Evolutionary conservation across 805 yeast genomes (phyloP).

Genomic region (Lachancea dasiensis): DNA sequence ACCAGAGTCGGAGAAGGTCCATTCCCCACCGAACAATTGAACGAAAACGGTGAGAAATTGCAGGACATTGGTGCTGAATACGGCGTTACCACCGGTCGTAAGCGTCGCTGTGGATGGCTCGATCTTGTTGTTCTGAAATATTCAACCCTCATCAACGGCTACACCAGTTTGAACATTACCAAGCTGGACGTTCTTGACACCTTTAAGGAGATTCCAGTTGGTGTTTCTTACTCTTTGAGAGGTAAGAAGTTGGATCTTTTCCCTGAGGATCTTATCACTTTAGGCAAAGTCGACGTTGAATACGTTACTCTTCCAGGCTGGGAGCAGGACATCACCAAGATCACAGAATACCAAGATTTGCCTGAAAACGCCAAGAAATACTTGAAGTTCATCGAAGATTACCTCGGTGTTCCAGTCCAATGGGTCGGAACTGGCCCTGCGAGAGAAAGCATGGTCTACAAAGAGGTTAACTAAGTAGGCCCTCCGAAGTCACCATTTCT

Average conservation of each 20-base stretch:
- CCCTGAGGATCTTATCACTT: slow-evolving; percentile 84
- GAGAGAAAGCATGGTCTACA: slow-evolving; percentile 84
- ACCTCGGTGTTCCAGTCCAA: slow-evolving; percentile 73
- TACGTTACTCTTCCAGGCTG: slow-evolving; percentile 93
- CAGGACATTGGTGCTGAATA: slow-evolving; percentile 91
- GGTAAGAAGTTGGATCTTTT: slow-evolving; percentile 72
- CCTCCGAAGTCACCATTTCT: background rate
- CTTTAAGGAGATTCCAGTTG: slow-evolving; percentile 83
- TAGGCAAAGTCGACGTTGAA: slow-evolving; percentile 88
- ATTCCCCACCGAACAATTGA: slow-evolving; percentile 95
- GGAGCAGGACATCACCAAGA: slow-evolving; percentile 73
- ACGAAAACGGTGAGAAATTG: slow-evolving; percentile 76
- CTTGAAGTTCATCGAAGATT: slow-evolving; percentile 80
- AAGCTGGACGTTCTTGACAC: slow-evolving; percentile 92
- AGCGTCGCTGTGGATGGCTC: slow-evolving; percentile 99
- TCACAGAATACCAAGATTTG: slow-evolving; percentile 65
- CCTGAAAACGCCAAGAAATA: slow-evolving; percentile 86
- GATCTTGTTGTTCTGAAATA: slow-evolving; percentile 92
- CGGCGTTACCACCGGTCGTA: slow-evolving; percentile 98
- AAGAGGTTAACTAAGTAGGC: slow-evolving; percentile 25
- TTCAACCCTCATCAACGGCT: slow-evolving; percentile 88
- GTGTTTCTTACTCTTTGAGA: slow-evolving; percentile 71
- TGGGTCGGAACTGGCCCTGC: slow-evolving; percentile 99
- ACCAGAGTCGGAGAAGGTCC: slow-evolving; percentile 99
- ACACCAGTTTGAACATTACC: slow-evolving; percentile 90